phyloP scores from a whole-genome alignment of 1,284 basidiomycete genomes.

The Kalmanozyma brasiliensis region DNA sequence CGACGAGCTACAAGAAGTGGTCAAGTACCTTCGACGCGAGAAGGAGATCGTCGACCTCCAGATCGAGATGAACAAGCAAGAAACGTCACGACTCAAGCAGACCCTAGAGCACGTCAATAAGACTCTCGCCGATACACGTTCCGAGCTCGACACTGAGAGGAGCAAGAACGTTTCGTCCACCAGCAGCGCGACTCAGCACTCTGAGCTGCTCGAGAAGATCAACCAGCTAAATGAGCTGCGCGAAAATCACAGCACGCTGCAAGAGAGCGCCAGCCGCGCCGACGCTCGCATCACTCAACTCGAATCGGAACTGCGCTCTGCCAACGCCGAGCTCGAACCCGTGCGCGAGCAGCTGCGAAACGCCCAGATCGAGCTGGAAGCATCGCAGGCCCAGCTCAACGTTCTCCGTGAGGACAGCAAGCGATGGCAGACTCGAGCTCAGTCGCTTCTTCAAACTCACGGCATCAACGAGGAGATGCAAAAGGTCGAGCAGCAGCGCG shows the following conservation, averaged over 20 bases:
- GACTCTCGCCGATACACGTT: conserved; percentile 77
- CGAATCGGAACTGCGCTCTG: conserved; percentile 68
- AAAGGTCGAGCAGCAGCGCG: conserved; percentile 61
- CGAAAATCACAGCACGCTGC: conserved; percentile 86
- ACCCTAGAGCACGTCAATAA: conserved; percentile 80
- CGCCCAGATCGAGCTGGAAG: conserved; percentile 79
- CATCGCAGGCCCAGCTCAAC: conserved; percentile 76
- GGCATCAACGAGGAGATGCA: conserved; percentile 77
- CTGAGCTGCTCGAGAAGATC: conserved; percentile 85
- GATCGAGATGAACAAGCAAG: conserved; percentile 84
- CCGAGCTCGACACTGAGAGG: conserved; percentile 57
- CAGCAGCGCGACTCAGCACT: conserved; percentile 79
- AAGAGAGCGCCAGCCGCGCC: conserved; percentile 79
- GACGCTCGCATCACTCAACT: conserved; percentile 72
- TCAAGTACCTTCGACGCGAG: conserved; percentile 84
- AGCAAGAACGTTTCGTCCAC: conserved; percentile 56
- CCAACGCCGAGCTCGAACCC: conserved; percentile 78
- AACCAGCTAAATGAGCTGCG: conserved; percentile 86
- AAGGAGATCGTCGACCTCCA: conserved; percentile 90
- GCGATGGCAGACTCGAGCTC: conserved; percentile 85
- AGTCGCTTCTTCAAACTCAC: conserved; percentile 83
- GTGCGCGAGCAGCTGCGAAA: conserved; percentile 77
- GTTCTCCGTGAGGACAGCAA: conserved; percentile 82
- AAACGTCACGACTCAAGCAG: conserved; percentile 79
- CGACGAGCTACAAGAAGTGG: conserved; percentile 76